A percentile compares a stretch with the other conserved stretches of the same genome.
Evolutionary conservation across 108 stramenopile species (phyloP).

Genomic region (Schizochytrium sp.): DNA sequence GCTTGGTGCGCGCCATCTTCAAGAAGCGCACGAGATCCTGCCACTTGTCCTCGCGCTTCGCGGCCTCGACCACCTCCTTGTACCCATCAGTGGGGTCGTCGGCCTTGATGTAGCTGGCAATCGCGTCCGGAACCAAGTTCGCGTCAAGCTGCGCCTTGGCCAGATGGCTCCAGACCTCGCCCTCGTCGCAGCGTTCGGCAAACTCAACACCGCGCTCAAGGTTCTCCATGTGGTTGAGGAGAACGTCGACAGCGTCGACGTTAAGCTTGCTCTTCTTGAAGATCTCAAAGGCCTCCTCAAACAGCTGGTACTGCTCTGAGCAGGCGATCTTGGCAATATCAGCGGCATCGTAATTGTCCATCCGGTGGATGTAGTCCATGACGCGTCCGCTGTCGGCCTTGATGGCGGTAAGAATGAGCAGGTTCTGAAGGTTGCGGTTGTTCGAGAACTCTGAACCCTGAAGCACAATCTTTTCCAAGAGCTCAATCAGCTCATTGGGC

Average conservation of each 20-base stretch:
- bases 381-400: constrained; percentile 84
- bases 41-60: constrained; percentile 83
- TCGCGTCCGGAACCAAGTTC: constrained; percentile 86
- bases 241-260: constrained; percentile 87
- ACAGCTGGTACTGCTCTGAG: constrained; percentile 95
- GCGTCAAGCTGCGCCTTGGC: constrained; percentile 95
- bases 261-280: constrained; percentile 94
- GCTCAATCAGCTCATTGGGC: constrained; percentile 91
- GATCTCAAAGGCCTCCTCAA: constrained; percentile 96
- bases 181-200: constrained; percentile 87
- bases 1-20: constrained; percentile 84
- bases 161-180: constrained; percentile 96
- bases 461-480: constrained; percentile 96
- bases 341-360: constrained; percentile 99
- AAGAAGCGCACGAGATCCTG: constrained; percentile 88
- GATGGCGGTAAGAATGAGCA: constrained; percentile 98
- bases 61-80: constrained; percentile 82
- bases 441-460: constrained; percentile 98
- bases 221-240: constrained; percentile 92
- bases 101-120: constrained; percentile 93
- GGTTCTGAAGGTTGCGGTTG: constrained; percentile 98
- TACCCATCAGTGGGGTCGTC: constrained; percentile 85
- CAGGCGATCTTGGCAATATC: constrained; percentile 97
- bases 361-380: constrained; percentile 96
- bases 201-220: constrained; percentile 94